Conservation (phyloP, 164 flowering plant genomes). For the Taxillus chinensis region DNA sequence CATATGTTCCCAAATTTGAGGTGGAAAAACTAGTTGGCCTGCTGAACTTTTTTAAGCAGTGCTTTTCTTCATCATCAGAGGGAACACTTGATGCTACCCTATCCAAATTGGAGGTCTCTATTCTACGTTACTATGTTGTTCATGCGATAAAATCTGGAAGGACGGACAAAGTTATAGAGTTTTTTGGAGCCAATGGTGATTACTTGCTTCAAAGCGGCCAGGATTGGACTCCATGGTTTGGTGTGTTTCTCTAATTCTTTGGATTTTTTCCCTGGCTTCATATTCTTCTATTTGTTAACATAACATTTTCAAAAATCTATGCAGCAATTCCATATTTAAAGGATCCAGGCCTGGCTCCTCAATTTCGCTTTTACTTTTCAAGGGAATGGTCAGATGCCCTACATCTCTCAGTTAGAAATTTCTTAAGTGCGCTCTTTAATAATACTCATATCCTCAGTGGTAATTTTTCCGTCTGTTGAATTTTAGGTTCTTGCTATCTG, state of each 20-base stretch:
- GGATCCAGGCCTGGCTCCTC: conserved; percentile 68
- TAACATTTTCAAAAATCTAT: conserved; percentile 5
- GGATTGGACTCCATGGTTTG: conserved; percentile 90
- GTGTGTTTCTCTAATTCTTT: conserved; percentile 26
- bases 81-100: conserved; percentile 31
- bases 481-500: not conserved
- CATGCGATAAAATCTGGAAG: conserved; percentile 56
- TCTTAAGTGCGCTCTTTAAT: conserved; percentile 68
- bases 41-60: conserved; percentile 58
- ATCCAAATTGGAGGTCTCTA: conserved; percentile 60
- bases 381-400: conserved; percentile 82
- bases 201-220: conserved; percentile 46
- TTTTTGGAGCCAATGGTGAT: conserved; percentile 50
- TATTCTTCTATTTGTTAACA: not conserved
- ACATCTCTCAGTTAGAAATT: conserved; percentile 66
- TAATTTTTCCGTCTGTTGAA: not conserved
- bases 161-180: conserved; percentile 62
- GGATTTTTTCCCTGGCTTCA: not conserved
- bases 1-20: conserved; percentile 63
- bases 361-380: conserved; percentile 69
- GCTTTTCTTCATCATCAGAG: conserved; percentile 51
- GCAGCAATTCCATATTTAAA: conserved; percentile 84
- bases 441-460: conserved; percentile 81
- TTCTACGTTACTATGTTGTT: conserved; percentile 62
- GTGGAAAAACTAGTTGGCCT: conserved; percentile 56